phyloP scores from a whole-genome alignment of 2,329 filamentous ascomycete species.

The Fusarium sororula region DNA sequence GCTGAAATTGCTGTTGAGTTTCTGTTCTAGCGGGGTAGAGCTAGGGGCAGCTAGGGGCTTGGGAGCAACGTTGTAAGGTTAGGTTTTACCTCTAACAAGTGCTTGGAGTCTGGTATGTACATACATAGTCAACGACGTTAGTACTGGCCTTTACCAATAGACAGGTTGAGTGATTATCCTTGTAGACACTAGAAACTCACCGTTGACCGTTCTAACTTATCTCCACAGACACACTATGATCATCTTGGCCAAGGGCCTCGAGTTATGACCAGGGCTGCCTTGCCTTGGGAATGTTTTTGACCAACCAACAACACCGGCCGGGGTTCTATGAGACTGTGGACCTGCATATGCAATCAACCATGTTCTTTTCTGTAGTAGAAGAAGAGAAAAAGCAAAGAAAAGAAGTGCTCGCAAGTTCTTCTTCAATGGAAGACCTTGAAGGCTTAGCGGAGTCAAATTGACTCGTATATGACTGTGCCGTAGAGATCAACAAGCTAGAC shows the following conservation, averaged over 20 bases:
- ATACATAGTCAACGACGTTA: not conserved
- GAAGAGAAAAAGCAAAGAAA: not conserved
- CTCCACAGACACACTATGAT: not conserved
- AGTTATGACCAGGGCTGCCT: not conserved
- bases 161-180: not conserved
- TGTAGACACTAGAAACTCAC: not conserved
- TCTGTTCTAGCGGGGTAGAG: not conserved
- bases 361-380: not conserved
- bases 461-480: not conserved
- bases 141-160: not conserved
- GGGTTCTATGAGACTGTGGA: slow-evolving; percentile 4
- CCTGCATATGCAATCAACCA: slow-evolving; percentile 8
- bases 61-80: not conserved
- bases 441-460: not conserved
- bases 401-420: not conserved
- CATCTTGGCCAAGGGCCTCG: not conserved
- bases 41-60: not conserved
- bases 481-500: not conserved
- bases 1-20: not conserved
- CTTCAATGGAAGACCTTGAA: not conserved
- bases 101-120: not conserved
- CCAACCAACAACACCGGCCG: not conserved
- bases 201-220: not conserved
- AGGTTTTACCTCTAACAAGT: not conserved
- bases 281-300: not conserved